Conservation (phyloP, 2,329 filamentous ascomycete species). For the Calonectria pseudoreteaudii region DNA sequence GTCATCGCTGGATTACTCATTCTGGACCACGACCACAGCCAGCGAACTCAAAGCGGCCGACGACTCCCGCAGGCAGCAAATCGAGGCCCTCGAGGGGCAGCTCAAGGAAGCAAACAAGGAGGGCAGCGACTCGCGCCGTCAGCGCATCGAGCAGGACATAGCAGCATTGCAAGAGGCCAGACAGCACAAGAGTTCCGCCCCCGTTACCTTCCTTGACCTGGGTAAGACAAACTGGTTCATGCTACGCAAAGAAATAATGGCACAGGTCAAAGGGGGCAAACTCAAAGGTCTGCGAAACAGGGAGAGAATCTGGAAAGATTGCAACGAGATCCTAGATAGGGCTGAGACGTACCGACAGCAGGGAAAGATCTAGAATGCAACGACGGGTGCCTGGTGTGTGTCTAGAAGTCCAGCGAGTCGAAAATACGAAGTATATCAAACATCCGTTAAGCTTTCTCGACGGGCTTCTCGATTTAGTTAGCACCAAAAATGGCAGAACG, state of each 20-base stretch:
- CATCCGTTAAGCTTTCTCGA: neutral
- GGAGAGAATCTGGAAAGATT: conserved; percentile 22
- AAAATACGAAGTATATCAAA: conserved; percentile 1
- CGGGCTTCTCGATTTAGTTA: neutral
- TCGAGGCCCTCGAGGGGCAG: neutral
- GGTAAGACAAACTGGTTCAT: conserved; percentile 16
- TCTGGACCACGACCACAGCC: conserved; percentile 31
- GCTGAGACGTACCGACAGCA: conserved; percentile 10
- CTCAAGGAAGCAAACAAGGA: neutral
- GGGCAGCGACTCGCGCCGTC: neutral
- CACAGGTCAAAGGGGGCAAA: neutral
- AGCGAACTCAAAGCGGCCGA: neutral
- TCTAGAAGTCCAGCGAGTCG: neutral
- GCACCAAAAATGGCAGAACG: neutral
- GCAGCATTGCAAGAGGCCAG: neutral
- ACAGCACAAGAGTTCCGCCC: neutral
- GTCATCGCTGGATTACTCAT: conserved; percentile 25
- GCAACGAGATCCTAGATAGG: conserved; percentile 3
- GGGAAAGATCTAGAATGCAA: conserved; percentile 14
- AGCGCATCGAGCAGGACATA: neutral
- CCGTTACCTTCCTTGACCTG: neutral
- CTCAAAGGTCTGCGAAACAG: conserved; percentile 19
- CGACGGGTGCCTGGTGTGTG: neutral
- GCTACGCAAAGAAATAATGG: neutral
- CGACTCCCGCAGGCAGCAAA: neutral